Evolutionary conservation across 1,139 yeast genomes (phyloP), one percentile per base, ranked within the genome.

Genomic region (Debaryomyces nepalensis): DNA sequence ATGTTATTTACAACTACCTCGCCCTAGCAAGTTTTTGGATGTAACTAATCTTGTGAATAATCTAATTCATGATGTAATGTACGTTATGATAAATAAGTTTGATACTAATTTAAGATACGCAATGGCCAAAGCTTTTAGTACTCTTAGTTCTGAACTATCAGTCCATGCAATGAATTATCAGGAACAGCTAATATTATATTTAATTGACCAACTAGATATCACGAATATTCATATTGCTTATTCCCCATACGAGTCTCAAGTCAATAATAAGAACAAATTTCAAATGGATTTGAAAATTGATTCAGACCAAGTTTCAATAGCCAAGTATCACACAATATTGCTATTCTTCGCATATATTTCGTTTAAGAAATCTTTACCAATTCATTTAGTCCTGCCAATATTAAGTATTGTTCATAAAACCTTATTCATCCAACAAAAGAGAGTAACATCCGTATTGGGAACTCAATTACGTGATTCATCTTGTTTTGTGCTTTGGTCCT

Each of bases 391-490:
- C 2, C 66, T 69, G 0, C 34, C 37, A 0, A 43, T 68, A 5
- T 47, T 70, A n/a, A 55, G 66, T 16, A 49, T 72, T n/a, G 57
- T 61, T n/a, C 71, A 69, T 40, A 53, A 62, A 14, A 77, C 87
- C 0, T 59, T 82, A 4, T 76, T 71, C 37, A 75, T 84, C 46
- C 82, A 79, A 43, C 84, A 82, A 44, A 60, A 65, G 31, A 58
- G 75, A 39, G 58, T 80, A 10, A 75, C 80, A 0, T 64, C 72
- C 11, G 68, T 81, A 0, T 57, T 77, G 9, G 96, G 96, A 0
- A 65, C 77, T 2, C 89, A 84, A 50, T 75, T 91, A 2, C 73
- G 96, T 40, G 98, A 91, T 58, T 82, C 97, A 0, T 82, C 95
- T 0, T 87, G 95, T 58, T 91, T 86, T 57, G 79, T 87, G 2